Percentiles rank a stretch among this genome's conserved stretches.
phyloP scores from a whole-genome alignment of 768 basidiomycete genomes.

The Pholiota conissans region DNA sequence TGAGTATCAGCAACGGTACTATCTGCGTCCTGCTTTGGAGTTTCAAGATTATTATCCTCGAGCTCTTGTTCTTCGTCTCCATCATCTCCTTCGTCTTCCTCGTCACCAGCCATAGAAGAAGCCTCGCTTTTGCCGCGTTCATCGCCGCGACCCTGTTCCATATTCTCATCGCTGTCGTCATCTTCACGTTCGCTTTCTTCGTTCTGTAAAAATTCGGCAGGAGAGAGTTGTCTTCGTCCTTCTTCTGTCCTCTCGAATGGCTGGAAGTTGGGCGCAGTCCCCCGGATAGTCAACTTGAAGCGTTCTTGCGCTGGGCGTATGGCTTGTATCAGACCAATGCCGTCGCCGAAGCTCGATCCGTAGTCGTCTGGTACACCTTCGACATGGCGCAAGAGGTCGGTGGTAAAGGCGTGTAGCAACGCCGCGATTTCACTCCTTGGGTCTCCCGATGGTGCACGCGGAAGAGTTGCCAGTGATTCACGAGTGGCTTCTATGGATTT shows the following conservation, averaged over 20 bases:
- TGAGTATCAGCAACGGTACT: too few relatives aligned
- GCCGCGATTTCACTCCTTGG: conserved; percentile 57
- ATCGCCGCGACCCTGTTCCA: neutral
- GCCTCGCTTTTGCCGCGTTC: neutral
- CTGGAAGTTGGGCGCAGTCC: conserved; percentile 57
- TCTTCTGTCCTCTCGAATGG: conserved; percentile 38
- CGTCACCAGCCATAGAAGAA: too few relatives aligned
- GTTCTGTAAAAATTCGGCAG: conserved; percentile 20
- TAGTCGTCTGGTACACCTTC: conserved; percentile 50
- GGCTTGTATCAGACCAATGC: conserved; percentile 51
- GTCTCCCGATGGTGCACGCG: conserved; percentile 54
- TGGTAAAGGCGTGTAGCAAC: conserved; percentile 46
- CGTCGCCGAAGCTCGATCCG: conserved; percentile 2
- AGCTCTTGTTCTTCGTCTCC: neutral
- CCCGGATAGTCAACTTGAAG: conserved; percentile 49
- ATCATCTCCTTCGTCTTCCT: neutral
- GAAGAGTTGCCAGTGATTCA: conserved; percentile 30
- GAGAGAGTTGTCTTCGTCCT: conserved; percentile 12
- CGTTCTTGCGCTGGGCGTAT: conserved; percentile 48
- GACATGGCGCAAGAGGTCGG: conserved; percentile 43
- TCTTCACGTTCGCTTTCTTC: conserved; percentile 17
- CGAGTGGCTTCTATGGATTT: conserved; percentile 42
- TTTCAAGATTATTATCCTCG: neutral
- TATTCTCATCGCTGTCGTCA: conserved; percentile 7
- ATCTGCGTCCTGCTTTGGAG: neutral